Base-by-base conservation (phyloP, 495 filamentous ascomycete species). In the Hypoxylon crocopeplum region DNA sequence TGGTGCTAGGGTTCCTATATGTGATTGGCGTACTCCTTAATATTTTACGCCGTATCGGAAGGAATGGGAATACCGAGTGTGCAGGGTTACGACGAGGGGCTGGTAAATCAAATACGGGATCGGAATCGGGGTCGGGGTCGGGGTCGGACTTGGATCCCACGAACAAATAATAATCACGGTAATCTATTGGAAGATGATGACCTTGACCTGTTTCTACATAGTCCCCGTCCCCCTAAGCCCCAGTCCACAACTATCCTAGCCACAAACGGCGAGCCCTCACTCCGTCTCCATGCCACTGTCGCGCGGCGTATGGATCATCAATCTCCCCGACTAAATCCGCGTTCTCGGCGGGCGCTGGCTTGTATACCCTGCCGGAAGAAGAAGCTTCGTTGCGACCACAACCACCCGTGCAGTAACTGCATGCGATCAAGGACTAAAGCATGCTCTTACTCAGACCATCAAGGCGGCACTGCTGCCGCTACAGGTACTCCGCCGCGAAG, bases 381-480 rank as follows among this genome's bases (percentile, higher is more conserved):
- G 32, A 79, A 77, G 49, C 65, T 79, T 36, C 69, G 70, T 22
- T 77, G 75, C 48, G 77, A 79, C 56, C 69, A 74, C 13, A 56
- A 59, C 24, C 47, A 66, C 17, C 77, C 73, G 10, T 77, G 75
- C 48, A 59, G 41, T 10, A 64, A 73, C 25, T 78, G 73, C 42
- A 57, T 42, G 29, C 76, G 73, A 38, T 58, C 69, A 11, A 69
- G 70, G 19, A 59, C 48, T 29, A 59, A 68, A 6, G 42, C 47
- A 25, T 74, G 70, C 25, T 61, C 60, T 33, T 47, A 48, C 16
- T 38, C 37, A 25, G 16, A 5, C 11, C 17, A 21, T 1, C 25
- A 44, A 25, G 36, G 54, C 32, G 48, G 22, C 3, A 22, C 36
- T 34, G 30, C 48, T 17, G 27, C 20, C 17, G 13, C 8, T 8